phyloP scores from a whole-genome alignment of 2,329 filamentous ascomycete species.

The Ploettnerulaceae sp. region DNA sequence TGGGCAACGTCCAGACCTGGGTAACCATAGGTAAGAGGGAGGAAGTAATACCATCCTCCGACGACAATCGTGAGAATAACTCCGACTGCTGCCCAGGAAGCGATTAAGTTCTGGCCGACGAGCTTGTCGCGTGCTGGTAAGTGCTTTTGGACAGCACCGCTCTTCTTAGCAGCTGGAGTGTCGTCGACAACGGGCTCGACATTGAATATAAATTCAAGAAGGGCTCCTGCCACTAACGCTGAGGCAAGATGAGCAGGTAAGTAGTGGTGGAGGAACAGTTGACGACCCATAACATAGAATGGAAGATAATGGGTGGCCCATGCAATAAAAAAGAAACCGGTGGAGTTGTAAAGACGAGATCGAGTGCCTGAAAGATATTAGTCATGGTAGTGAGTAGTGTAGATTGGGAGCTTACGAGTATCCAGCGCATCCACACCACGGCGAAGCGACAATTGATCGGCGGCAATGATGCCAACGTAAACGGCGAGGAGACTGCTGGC shows the following conservation, averaged over 20 bases:
- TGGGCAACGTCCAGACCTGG: conserved; percentile 77
- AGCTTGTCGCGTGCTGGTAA: conserved; percentile 78
- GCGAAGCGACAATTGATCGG: conserved; percentile 88
- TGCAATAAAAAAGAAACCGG: conserved; percentile 96
- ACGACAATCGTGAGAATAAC: conserved; percentile 65
- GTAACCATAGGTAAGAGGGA: conserved; percentile 91
- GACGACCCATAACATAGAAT: conserved; percentile 96
- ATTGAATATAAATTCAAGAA: conserved; percentile 95
- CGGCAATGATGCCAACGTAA: conserved; percentile 84
- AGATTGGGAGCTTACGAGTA: conserved; percentile 64
- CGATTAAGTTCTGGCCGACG: conserved; percentile 69
- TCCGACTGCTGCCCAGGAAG: conserved; percentile 71
- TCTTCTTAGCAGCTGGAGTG: conserved; percentile 44
- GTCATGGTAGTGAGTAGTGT: conserved; percentile 28
- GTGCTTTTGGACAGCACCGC: conserved; percentile 48
- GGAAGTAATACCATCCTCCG: conserved; percentile 86
- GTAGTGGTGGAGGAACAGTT: conserved; percentile 97
- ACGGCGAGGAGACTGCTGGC: conserved; percentile 88
- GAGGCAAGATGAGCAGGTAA: conserved; percentile 91
- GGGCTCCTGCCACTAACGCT: conserved; percentile 79
- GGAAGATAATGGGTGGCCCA: conserved; percentile 98
- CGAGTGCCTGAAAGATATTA: conserved; percentile 63
- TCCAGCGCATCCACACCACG: conserved; percentile 92
- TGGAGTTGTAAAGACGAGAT: conserved; percentile 94
- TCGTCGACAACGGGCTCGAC: conserved; percentile 66